These are phyloP conservation scores for Hygrocybe punicea DNA, from an alignment of 768 basidiomycete genomes.

Conservation along the genomic window DNA sequence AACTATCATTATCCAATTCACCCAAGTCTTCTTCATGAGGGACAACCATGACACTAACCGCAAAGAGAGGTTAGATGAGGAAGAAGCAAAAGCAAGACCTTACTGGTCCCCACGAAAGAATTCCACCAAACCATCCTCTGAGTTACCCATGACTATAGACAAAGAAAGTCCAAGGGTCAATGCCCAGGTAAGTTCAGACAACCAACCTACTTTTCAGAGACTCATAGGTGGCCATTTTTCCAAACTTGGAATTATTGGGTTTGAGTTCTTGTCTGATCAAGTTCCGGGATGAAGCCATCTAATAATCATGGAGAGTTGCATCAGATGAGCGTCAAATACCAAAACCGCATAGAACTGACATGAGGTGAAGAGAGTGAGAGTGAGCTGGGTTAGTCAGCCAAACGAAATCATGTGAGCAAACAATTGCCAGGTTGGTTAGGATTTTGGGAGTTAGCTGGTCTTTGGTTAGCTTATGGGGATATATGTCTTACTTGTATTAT, in stretches of 20 bases:
- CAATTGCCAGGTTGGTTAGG: too few species aligned
- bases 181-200: not conserved
- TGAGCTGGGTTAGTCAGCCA: too few species aligned
- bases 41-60: not conserved
- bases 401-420: too few species aligned
- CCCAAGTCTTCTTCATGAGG: not conserved
- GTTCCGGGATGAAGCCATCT: not conserved
- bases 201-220: not conserved
- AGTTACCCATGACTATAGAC: not conserved
- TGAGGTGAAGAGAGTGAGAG: not conserved
- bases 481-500: too few species aligned
- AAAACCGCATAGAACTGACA: too few species aligned
- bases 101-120: not conserved
- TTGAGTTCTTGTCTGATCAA: not conserved
- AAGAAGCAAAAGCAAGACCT: not conserved
- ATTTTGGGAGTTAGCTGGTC: too few species aligned
- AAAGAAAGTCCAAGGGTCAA: too few species aligned
- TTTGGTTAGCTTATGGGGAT: too few species aligned
- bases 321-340: not conserved
- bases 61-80: not conserved
- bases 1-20: not conserved
- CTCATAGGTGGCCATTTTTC: not conserved
- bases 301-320: not conserved
- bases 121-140: not conserved
- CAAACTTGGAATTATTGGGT: not conserved